These are phyloP conservation scores for Saccharomyces paradoxus DNA, from an alignment of 805 yeast genomes.

Conservation along the genomic window DNA sequence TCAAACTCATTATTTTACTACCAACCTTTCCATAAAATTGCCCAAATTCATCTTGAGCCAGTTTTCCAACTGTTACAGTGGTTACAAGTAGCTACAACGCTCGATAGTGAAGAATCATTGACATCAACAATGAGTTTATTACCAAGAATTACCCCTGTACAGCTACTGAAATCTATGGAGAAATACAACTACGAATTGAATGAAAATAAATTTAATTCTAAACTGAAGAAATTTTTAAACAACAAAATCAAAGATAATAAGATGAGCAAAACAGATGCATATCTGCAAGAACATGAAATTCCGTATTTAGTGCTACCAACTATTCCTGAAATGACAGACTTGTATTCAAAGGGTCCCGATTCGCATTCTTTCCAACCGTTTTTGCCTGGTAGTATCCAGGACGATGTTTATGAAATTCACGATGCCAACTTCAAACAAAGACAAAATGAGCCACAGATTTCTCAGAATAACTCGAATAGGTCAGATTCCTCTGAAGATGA, in stretches of 20 bases:
- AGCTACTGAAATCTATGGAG: conserved; percentile 60
- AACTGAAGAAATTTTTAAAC: conserved; percentile 33
- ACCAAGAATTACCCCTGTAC: conserved; percentile 55
- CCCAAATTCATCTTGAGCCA: conserved; percentile 61
- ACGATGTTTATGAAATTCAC: conserved; percentile 60
- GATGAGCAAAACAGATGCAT: conserved; percentile 11
- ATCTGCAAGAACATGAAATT: conserved; percentile 45
- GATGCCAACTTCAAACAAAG: conserved; percentile 33
- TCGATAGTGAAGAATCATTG: conserved; percentile 57
- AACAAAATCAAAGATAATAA: conserved; percentile 14
- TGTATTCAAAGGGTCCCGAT: conserved; percentile 57
- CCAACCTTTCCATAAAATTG: conserved; percentile 54
- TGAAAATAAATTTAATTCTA: conserved; percentile 58
- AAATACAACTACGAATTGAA: conserved; percentile 78
- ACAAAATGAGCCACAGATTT: conserved; percentile 15
- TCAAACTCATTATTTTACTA: conserved; percentile 51
- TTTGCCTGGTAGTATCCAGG: conserved; percentile 61
- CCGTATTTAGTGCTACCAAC: conserved; percentile 62
- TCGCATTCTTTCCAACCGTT: conserved; percentile 57
- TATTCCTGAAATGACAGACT: conserved; percentile 58
- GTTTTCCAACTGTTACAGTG: conserved; percentile 77
- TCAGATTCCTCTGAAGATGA: conserved; percentile 2
- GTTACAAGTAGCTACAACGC: conserved; percentile 75
- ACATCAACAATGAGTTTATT: conserved; percentile 45
- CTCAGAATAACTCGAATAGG: conserved; percentile 4